Conservation (phyloP, 176 grass and related monocot genomes). For the Pharus latifolius region DNA sequence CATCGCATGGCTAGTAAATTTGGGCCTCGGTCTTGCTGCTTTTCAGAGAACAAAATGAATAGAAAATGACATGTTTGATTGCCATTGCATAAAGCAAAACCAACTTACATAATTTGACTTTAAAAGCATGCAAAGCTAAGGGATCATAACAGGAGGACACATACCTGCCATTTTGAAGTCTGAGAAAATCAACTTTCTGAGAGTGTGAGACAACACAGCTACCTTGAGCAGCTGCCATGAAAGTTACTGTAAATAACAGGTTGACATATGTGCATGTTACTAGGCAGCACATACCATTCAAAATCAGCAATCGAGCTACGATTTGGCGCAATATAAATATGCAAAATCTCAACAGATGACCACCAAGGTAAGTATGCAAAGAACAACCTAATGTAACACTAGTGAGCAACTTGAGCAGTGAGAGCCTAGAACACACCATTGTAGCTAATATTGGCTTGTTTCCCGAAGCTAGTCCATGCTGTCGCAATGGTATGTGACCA, state of each 20-base stretch:
- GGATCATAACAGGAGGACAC: neutral
- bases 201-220: slow-evolving; percentile 38
- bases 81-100: neutral
- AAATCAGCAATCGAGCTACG: slow-evolving; percentile 12
- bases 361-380: neutral
- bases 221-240: slow-evolving; percentile 59
- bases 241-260: slow-evolving; percentile 18
- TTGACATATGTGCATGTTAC: neutral
- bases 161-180: slow-evolving; percentile 98
- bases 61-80: neutral
- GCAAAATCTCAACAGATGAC: neutral
- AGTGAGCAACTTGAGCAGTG: slow-evolving; percentile 32
- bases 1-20: neutral
- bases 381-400: slow-evolving; percentile 19
- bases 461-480: slow-evolving; percentile 32
- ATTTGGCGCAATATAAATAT: neutral
- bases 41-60: neutral
- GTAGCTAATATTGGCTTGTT: slow-evolving; percentile 49
- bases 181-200: slow-evolving; percentile 85
- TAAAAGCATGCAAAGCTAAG: neutral
- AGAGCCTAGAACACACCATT: slow-evolving; percentile 93
- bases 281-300: neutral
- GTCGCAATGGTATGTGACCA: slow-evolving; percentile 40
- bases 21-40: neutral
- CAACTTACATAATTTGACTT: neutral